phyloP scores from a whole-genome alignment of 345 rosid species.

The Eucalyptus cloeziana region DNA sequence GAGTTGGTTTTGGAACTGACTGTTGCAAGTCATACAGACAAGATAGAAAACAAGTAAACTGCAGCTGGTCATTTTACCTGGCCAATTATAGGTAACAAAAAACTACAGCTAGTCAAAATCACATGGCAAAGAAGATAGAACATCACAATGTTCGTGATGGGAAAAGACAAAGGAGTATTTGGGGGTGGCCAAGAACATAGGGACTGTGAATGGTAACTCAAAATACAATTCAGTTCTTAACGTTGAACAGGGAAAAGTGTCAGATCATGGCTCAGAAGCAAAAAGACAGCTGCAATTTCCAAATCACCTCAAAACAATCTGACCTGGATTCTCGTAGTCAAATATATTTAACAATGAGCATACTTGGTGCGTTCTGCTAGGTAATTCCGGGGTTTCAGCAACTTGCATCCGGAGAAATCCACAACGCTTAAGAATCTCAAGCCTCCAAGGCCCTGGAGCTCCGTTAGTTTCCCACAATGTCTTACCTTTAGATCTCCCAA shows the following conservation, averaged over 20 bases:
- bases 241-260: not conserved
- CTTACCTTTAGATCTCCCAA: not conserved
- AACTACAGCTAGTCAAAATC: not conserved
- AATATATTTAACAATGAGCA: not conserved
- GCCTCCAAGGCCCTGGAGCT: not conserved
- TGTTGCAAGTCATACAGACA: not conserved
- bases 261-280: not conserved
- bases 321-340: not conserved
- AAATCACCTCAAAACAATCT: not conserved
- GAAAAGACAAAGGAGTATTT: not conserved
- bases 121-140: not conserved
- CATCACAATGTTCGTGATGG: not conserved
- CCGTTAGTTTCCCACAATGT: not conserved
- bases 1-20: not conserved
- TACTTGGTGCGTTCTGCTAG: not conserved
- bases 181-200: not conserved
- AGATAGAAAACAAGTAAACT: not conserved
- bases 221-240: not conserved
- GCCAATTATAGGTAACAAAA: not conserved
- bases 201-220: not conserved
- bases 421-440: not conserved
- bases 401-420: not conserved
- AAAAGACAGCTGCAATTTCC: not conserved
- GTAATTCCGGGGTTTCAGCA: not conserved
- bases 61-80: not conserved